Conservation (phyloP, 2,329 filamentous ascomycete genomes). For the Colletotrichum sp. region DNA sequence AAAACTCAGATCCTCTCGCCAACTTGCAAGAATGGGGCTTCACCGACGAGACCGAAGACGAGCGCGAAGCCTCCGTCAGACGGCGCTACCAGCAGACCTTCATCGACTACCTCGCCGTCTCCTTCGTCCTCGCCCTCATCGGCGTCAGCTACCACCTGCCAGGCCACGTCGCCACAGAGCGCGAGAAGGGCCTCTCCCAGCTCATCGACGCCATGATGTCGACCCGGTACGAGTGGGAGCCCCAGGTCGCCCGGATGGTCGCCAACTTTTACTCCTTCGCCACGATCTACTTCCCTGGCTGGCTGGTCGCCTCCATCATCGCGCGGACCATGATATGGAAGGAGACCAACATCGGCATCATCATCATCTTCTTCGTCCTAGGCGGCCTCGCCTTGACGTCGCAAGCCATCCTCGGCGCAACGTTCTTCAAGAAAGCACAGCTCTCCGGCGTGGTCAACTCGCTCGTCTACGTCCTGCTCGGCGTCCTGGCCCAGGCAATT, state of each 20-base stretch:
- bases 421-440: constrained; percentile 87
- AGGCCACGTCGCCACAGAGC: constrained; percentile 72
- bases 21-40: constrained; percentile 36
- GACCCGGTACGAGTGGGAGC: constrained; percentile 58
- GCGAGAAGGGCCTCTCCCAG: constrained; percentile 74
- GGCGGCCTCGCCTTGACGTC: constrained; percentile 78
- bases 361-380: constrained; percentile 77
- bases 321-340: constrained; percentile 67
- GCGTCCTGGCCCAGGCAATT: constrained; percentile 81
- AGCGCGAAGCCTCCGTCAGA: constrained; percentile 60
- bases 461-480: constrained; percentile 75
- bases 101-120: constrained; percentile 69
- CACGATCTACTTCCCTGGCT: constrained; percentile 61
- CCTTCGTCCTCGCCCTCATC: constrained; percentile 72
- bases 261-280: constrained; percentile 73
- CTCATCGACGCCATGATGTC: constrained; percentile 79
- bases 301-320: constrained; percentile 63
- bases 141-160: constrained; percentile 76
- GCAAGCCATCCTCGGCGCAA: constrained; percentile 80
- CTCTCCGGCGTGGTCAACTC: constrained; percentile 83
- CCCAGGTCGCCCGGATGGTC: constrained; percentile 42
- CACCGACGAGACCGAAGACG: constrained; percentile 42
- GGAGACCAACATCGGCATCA: constrained; percentile 66
- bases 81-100: constrained; percentile 68
- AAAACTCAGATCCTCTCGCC: constrained; percentile 28